Evolutionary conservation across 2,329 filamentous ascomycete genomes (phyloP), one percentile per base, ranked within the genome.

Genomic region (Phoma sp.): DNA sequence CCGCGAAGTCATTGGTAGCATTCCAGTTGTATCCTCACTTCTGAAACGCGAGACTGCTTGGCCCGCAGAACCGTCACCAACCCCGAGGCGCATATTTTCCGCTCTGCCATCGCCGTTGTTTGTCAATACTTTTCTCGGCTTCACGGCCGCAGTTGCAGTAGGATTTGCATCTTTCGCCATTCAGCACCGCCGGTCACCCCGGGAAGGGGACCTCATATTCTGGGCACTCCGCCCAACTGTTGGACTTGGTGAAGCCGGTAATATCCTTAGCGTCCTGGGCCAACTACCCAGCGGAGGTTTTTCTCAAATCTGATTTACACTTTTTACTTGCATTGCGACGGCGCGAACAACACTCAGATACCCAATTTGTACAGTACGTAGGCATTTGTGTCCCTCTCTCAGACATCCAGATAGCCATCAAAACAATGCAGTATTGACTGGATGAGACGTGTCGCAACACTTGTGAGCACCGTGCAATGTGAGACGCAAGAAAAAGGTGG

Each of bases 121-220:
- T 15, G 46, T 74, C 31, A 70, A 69, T 29, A 61, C 62, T 7
- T 9, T 75, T 4, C 29, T 64, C 17, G 58, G 64, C 7, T 43
- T 67, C n/a, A 63, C 66, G 4, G 59, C 62, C 15, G 67, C 63
- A 17, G 50, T 60, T 19, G 56, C 61, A 19, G 58, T 68, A 22
- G 67, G 70, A 1, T 47, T 75, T 19, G 62, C 61, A 13, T 65
- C 63, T 12, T 50, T 74, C 46, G 72, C 72, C 13, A 55, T 74
- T 17, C 66, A 69, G 37, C 71, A 74, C 45, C 65, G 70, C 19
- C 70, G 67, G 12, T 69, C 67, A 24, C 71, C 73, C 19, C 65
- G 72, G 7, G 63, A 71, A 10, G 71, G 69, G 4, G 64, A 67
- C 4, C 53, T 75, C 15, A 68, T 75, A n/a, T 74, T 75, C 41